Evolutionary conservation across 495 filamentous ascomycete species (phyloP), one percentile per base, ranked within the genome.

Genomic region (Aspergillus cristatus): DNA sequence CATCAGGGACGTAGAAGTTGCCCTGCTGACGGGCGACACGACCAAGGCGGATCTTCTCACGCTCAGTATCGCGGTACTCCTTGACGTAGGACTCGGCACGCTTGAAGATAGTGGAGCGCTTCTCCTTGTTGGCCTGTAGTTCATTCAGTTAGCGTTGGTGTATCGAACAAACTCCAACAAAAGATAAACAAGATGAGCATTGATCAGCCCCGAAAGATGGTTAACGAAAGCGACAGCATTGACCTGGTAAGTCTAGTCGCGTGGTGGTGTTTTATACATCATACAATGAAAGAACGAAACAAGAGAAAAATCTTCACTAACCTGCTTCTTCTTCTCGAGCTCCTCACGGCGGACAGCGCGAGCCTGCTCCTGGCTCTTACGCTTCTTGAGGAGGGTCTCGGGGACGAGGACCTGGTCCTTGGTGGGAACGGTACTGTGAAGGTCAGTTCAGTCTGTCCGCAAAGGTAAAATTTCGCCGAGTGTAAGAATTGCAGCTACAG

Each of bases 191-290:
- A 35, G 40, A 54, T 50, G 55, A 62, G 53, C 56, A 56, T 52
- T 58, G n/a, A 55, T 98, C 91, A 98, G 89, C 79, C 89, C 91
- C 91, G 91, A 98, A 98, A 98, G 91, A 97, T 97, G 88, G 88
- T 82, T 93, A 81, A 81, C 74, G 79, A 80, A 24, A 68, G 79
- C 84, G 84, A 95, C 88, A 94, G 67, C 91, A 98, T 96, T 55
- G 91, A 87, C 84, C 59, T 43, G n/a, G 54, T 53, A 61, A 70
- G 77, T 82, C 93, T 98, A 98, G 89, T 90, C 81, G 83, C 78
- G 71, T 72, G 63, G 58, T 66, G 67, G 70, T 77, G 74, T 73
- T 6, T 74, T 75, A 89, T 67, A 94, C 79, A 87, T 86, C 81
- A 86, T 47, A 45, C 47, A 44, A 51, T 48, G 45, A 44, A 47